A percentile compares a stretch with the other conserved stretches of the same genome.
phyloP scores from a whole-genome alignment of 495 filamentous ascomycete genomes.

The Penicillium robsamsonii region DNA sequence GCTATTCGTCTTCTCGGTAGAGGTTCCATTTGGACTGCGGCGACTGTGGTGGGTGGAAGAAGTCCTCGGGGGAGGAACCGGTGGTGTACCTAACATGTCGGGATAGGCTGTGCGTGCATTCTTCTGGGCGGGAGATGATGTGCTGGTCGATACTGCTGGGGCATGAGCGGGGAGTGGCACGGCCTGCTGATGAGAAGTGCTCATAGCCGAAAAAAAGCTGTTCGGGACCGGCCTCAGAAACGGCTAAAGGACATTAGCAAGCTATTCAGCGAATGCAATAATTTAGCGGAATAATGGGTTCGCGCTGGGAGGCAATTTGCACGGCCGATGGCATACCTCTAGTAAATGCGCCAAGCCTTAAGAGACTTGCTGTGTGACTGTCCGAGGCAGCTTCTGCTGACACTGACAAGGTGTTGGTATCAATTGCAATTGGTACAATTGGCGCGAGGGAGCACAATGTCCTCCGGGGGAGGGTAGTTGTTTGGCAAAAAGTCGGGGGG shows the following conservation, averaged over 20 bases:
- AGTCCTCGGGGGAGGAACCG: slow-evolving; percentile 44
- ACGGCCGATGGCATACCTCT: slow-evolving; percentile 24
- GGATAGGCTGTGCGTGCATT: slow-evolving; percentile 37
- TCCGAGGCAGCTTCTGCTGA: slow-evolving; percentile 13
- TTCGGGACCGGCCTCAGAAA: slow-evolving; percentile 29
- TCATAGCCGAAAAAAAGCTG: slow-evolving; percentile 47
- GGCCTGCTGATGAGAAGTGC: slow-evolving; percentile 37
- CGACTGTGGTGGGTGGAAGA: slow-evolving; percentile 44
- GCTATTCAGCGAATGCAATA: slow-evolving; percentile 2
- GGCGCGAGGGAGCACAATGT: slow-evolving; percentile 23
- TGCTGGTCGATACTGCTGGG: slow-evolving; percentile 30
- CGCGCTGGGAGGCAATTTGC: slow-evolving; percentile 12
- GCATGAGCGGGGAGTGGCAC: slow-evolving; percentile 36
- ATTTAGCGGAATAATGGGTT: slow-evolving; percentile 5
- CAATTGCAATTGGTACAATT: slow-evolving; percentile 22
- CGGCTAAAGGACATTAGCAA: slow-evolving; percentile 34
- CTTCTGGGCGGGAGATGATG: slow-evolving; percentile 33
- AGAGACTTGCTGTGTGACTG: slow-evolving; percentile 15
- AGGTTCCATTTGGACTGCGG: slow-evolving; percentile 33
- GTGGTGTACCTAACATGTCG: slow-evolving; percentile 41
- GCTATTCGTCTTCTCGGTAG: slow-evolving; percentile 29
- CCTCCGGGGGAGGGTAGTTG: slow-evolving; percentile 22
- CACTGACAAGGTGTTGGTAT: slow-evolving; percentile 1
- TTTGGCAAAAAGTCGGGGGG: slow-evolving; percentile 19
- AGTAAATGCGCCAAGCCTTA: slow-evolving; percentile 15